phyloP scores from a whole-genome alignment of 2,329 filamentous ascomycete species.

The Penicillium sclerotiorum region DNA sequence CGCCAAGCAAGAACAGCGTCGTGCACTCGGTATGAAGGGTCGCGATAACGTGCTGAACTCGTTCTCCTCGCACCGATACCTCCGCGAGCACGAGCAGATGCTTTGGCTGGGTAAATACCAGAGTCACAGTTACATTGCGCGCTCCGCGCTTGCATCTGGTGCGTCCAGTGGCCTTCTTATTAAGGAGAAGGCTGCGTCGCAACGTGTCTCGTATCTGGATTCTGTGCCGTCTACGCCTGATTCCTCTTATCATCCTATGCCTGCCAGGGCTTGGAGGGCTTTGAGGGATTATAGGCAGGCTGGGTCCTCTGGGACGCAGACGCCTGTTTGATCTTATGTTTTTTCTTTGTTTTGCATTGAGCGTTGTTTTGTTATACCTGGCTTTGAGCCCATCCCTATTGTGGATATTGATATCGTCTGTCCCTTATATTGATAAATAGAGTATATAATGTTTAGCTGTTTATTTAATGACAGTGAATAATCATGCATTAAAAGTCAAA shows the following conservation, averaged over 20 bases:
- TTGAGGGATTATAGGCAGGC: conserved; percentile 1
- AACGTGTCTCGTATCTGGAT: neutral
- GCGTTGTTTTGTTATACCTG: neutral
- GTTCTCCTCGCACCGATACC: conserved; percentile 4
- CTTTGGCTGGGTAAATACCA: conserved; percentile 9
- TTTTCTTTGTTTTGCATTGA: neutral
- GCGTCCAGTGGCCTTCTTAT: neutral
- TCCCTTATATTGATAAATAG: neutral
- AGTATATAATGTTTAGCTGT: neutral
- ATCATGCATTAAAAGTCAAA: too few species aligned
- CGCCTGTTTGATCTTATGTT: neutral
- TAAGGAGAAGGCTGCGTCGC: neutral
- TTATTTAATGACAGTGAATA: too few species aligned
- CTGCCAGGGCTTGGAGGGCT: neutral
- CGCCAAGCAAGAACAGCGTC: conserved; percentile 4
- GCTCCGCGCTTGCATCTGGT: neutral
- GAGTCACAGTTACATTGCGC: conserved; percentile 4
- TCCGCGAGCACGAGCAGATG: conserved; percentile 5
- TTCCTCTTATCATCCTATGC: conserved; percentile 1
- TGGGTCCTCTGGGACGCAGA: neutral
- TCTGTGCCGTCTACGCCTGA: conserved; percentile 2
- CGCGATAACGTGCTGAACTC: conserved; percentile 6
- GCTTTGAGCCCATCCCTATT: too few species aligned
- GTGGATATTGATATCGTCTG: neutral
- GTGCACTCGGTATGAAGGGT: conserved; percentile 3